Evolutionary conservation across 768 basidiomycete species (phyloP).

Genomic region (Boletus rubropictus): DNA sequence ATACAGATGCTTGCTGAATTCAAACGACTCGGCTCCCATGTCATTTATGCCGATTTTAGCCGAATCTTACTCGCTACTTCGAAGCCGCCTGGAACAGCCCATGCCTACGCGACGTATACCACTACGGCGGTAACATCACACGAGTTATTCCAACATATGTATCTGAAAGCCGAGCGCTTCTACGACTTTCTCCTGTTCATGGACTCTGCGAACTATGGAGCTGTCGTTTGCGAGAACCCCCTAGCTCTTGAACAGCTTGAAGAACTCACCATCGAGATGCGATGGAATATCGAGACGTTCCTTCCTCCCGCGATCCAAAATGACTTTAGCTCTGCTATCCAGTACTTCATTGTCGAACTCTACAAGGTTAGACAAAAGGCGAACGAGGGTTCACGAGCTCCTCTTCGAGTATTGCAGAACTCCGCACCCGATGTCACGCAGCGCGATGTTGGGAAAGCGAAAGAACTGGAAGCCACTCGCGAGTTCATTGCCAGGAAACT

Average conservation of each 20-base stretch:
- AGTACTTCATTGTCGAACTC: constrained; percentile 80
- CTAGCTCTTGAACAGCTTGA: constrained; percentile 61
- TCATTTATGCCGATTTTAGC: constrained; percentile 92
- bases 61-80: constrained; percentile 87
- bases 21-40: constrained; percentile 86
- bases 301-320: constrained; percentile 77
- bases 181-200: constrained; percentile 95
- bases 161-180: constrained; percentile 78
- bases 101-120: constrained; percentile 94
- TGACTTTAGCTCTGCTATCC: constrained; percentile 68
- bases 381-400: constrained; percentile 56
- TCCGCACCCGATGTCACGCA: constrained; percentile 58
- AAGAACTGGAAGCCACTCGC: constrained; percentile 61
- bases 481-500: constrained; percentile 77
- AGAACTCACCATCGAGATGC: constrained; percentile 70
- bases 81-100: constrained; percentile 91
- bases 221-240: constrained; percentile 80
- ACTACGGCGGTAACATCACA: constrained; percentile 89
- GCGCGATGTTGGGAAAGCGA: constrained; percentile 58
- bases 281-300: constrained; percentile 90
- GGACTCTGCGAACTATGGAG: constrained; percentile 91
- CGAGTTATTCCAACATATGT: constrained; percentile 92
- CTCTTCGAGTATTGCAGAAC: constrained; percentile 68
- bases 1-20: constrained; percentile 96
- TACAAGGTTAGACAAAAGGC: constrained; percentile 67